Percentiles rank a stretch among this genome's conserved stretches.
Evolutionary conservation across 495 filamentous ascomycete genomes (phyloP).

Genomic region (Penicillium coffeae): DNA sequence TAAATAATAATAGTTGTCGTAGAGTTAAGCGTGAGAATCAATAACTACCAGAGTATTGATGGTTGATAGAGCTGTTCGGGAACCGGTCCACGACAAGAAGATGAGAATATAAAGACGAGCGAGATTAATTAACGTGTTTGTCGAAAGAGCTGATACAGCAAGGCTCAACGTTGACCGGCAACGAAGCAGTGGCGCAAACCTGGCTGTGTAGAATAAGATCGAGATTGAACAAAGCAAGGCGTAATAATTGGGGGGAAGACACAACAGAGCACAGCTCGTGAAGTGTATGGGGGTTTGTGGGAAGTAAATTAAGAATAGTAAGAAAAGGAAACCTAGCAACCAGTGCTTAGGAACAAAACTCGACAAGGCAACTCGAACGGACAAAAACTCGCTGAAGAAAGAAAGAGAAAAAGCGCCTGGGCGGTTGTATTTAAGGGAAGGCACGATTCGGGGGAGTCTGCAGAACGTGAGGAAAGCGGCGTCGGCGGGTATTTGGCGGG

Average conservation of each 20-base stretch:
- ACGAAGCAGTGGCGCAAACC: constrained; percentile 33
- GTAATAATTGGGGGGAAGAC: constrained; percentile 20
- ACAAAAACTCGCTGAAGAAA: constrained; percentile 76
- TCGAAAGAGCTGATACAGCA: constrained; percentile 32
- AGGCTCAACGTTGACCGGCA: constrained; percentile 49
- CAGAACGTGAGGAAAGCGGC: constrained; percentile 4
- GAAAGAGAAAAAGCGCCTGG: constrained; percentile 41
- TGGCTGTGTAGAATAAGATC: constrained; percentile 12
- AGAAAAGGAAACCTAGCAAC: constrained; percentile 46
- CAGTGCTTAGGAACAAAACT: constrained; percentile 49
- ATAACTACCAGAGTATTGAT: constrained; percentile 21
- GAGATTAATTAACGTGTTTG: constrained; percentile 56
- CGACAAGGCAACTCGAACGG: constrained; percentile 56
- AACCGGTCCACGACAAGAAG: constrained; percentile 31
- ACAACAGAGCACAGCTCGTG: constrained; percentile 48
- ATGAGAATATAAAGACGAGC: constrained; percentile 43
- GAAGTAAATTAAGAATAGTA: constrained; percentile 27
- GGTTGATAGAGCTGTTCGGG: constrained; percentile 11
- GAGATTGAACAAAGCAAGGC: constrained; percentile 31
- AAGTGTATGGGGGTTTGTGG: constrained; percentile 9
- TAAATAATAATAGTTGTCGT: constrained; percentile 24
- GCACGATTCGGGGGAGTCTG: constrained; percentile 13
- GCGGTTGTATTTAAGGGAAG: constrained; percentile 37
- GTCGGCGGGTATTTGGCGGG: constrained; percentile 21
- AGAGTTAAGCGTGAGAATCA: constrained; percentile 11